These are phyloP conservation scores for Debaryomyces tyrocola DNA, from an alignment of 805 yeast genomes.

Conservation along the genomic window DNA sequence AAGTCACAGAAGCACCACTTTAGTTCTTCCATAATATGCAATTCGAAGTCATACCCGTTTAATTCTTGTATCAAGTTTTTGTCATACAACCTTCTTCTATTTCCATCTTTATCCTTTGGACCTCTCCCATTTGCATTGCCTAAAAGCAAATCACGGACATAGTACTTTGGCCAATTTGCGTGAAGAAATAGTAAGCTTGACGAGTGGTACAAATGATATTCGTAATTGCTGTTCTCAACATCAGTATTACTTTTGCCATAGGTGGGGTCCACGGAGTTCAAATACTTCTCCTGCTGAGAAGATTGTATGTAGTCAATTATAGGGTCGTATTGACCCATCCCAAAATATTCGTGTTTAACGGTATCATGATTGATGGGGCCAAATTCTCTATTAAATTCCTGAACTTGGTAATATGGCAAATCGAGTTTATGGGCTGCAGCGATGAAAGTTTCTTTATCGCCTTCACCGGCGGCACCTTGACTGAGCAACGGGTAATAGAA, in stretches of 20 bases:
- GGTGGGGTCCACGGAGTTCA: slow-evolving; percentile 13
- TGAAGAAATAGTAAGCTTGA: slow-evolving; percentile 31
- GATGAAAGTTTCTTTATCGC: slow-evolving; percentile 43
- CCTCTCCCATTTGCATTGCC: slow-evolving; percentile 28
- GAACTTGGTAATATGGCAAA: slow-evolving; percentile 38
- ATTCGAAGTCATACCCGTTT: slow-evolving; percentile 28
- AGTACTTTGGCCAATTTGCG: slow-evolving; percentile 40
- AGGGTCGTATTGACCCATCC: slow-evolving; percentile 41
- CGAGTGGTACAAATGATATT: slow-evolving; percentile 27
- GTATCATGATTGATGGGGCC: slow-evolving; percentile 26
- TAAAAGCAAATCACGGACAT: slow-evolving; percentile 25
- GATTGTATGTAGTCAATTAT: slow-evolving; percentile 27
- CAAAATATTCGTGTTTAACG: slow-evolving; percentile 28
- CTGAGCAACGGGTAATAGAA: slow-evolving; percentile 37
- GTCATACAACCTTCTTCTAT: slow-evolving; percentile 28
- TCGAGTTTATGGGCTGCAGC: slow-evolving; percentile 41
- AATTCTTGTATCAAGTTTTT: slow-evolving; percentile 23
- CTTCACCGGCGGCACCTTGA: slow-evolving; percentile 46
- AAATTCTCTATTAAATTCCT: slow-evolving; percentile 36
- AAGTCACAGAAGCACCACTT: slow-evolving; percentile 31
- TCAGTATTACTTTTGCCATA: slow-evolving; percentile 24
- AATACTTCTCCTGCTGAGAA: slow-evolving; percentile 9
- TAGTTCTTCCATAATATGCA: slow-evolving; percentile 23
- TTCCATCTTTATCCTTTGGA: slow-evolving; percentile 17
- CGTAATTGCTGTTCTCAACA: slow-evolving; percentile 21